Conservation (phyloP, 2,329 filamentous ascomycete genomes). For the Stagonosporopsis vannaccii region DNA sequence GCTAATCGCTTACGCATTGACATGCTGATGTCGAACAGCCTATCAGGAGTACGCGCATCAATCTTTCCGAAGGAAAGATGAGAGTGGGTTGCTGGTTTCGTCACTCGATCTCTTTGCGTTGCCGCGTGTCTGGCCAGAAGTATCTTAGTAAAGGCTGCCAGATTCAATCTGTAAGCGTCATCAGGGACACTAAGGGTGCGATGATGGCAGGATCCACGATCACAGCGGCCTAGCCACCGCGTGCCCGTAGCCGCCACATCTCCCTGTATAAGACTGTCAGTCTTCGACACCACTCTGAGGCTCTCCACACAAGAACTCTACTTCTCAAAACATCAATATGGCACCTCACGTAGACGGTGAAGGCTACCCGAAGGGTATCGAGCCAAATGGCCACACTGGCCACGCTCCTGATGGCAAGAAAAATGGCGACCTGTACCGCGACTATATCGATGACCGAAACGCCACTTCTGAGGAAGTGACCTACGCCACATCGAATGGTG, state of each 20-base stretch:
- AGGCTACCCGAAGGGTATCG: slow-evolving; percentile 19
- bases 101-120: slow-evolving; percentile 4
- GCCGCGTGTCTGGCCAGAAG: slow-evolving; percentile 22
- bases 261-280: slow-evolving; percentile 1
- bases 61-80: slow-evolving; percentile 16
- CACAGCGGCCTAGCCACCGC: background rate
- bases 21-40: slow-evolving; percentile 4
- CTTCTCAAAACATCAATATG: slow-evolving; percentile 4
- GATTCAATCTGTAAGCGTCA: slow-evolving; percentile 28
- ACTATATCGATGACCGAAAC: slow-evolving; percentile 56
- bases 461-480: slow-evolving; percentile 54
- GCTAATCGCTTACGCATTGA: slow-evolving; percentile 13
- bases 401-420: slow-evolving; percentile 31
- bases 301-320: background rate
- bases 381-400: slow-evolving; percentile 20
- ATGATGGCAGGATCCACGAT: slow-evolving; percentile 22
- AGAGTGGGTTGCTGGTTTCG: slow-evolving; percentile 21
- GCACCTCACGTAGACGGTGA: slow-evolving; percentile 14
- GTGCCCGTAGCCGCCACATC: slow-evolving; percentile 5
- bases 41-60: slow-evolving; percentile 20
- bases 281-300: background rate
- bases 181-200: slow-evolving; percentile 14
- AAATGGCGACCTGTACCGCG: slow-evolving; percentile 50
- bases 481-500: slow-evolving; percentile 66
- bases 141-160: slow-evolving; percentile 1